Percentiles rank a stretch among this genome's conserved stretches.
Evolutionary conservation across 192 early-diverging fungal genomes (phyloP).

Genomic region (Podila epigama): DNA sequence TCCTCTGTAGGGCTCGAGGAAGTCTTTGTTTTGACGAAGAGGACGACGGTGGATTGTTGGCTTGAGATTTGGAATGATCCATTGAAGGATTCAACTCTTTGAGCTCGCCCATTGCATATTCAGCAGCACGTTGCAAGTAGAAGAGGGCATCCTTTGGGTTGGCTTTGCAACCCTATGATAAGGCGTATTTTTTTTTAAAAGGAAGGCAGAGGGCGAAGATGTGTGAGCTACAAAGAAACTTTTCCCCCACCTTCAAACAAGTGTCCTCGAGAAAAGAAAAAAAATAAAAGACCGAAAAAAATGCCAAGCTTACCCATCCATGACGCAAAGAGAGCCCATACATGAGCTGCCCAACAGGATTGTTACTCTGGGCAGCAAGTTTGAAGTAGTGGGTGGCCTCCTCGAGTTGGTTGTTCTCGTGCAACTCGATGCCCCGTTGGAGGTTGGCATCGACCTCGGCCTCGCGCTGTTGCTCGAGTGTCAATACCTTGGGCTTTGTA

Average conservation of each 20-base stretch:
- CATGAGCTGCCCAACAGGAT: slow-evolving; percentile 79
- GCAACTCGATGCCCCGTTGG: slow-evolving; percentile 71
- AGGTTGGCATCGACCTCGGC: slow-evolving; percentile 65
- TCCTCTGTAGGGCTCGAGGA: slow-evolving; percentile 23
- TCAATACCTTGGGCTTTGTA: slow-evolving; percentile 8
- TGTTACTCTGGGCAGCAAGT: slow-evolving; percentile 69
- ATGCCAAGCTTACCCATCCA: slow-evolving; percentile 70
- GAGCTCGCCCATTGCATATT: slow-evolving; percentile 66
- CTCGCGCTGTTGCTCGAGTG: slow-evolving; percentile 39
- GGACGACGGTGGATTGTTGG: not conserved
- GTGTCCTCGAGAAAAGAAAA: not conserved
- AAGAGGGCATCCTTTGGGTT: slow-evolving; percentile 75
- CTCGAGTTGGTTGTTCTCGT: slow-evolving; percentile 77
- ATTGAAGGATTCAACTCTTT: slow-evolving; percentile 55
- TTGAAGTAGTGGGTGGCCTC: slow-evolving; percentile 78
- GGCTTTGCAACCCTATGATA: slow-evolving; percentile 68
- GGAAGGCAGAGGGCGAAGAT: too few species aligned
- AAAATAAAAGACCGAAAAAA: not conserved
- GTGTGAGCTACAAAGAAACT: not conserved
- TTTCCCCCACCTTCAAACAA: too few species aligned
- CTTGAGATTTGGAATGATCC: not conserved
- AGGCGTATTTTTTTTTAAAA: too few species aligned
- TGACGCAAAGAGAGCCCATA: slow-evolving; percentile 81
- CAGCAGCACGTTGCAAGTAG: slow-evolving; percentile 77
- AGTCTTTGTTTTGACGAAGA: not conserved